Conservation (phyloP, 352 stramenopile genomes). For the Phytopythium boreale region DNA sequence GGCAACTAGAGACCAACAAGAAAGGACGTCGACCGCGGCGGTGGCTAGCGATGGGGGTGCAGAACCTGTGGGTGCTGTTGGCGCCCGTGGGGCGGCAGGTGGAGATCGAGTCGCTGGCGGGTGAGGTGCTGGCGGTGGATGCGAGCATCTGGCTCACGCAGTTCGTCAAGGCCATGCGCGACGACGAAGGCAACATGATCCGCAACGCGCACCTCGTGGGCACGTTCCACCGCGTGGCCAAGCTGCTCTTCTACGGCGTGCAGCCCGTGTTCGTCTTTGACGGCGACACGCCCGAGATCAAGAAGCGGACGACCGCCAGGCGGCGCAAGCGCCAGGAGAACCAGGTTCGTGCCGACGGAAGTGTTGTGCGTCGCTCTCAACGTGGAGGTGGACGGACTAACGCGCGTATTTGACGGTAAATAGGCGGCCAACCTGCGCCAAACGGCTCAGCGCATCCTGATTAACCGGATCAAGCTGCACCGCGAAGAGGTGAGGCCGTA, state of each 20-base stretch:
- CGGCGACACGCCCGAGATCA: conserved; percentile 96
- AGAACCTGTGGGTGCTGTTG: conserved; percentile 98
- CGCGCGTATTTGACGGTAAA: background rate
- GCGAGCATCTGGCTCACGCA: conserved; percentile 99
- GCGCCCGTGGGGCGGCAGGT: conserved; percentile 95
- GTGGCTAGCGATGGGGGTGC: conserved; percentile 92
- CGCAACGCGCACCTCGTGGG: conserved; percentile 95
- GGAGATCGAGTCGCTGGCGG: conserved; percentile 97
- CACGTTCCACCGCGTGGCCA: conserved; percentile 92
- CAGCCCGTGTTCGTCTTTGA: conserved; percentile 99
- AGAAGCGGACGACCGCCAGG: conserved; percentile 82
- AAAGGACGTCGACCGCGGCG: background rate
- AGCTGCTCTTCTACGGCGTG: conserved; percentile 95
- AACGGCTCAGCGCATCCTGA: conserved; percentile 93
- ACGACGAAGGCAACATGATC: conserved; percentile 94
- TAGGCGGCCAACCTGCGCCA: conserved; percentile 84
- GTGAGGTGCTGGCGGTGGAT: conserved; percentile 96
- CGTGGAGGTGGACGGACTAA: background rate
- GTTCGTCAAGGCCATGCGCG: conserved; percentile 98
- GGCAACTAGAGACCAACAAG: background rate
- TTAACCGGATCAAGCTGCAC: conserved; percentile 85
- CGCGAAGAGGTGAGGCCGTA: conserved; percentile 37
- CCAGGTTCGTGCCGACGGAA: conserved; percentile 30
- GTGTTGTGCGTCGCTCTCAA: too few relatives aligned
- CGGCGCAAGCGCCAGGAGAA: conserved; percentile 65